Conservation (phyloP, 23 red algal genomes). For the Gracilariopsis chorda region DNA sequence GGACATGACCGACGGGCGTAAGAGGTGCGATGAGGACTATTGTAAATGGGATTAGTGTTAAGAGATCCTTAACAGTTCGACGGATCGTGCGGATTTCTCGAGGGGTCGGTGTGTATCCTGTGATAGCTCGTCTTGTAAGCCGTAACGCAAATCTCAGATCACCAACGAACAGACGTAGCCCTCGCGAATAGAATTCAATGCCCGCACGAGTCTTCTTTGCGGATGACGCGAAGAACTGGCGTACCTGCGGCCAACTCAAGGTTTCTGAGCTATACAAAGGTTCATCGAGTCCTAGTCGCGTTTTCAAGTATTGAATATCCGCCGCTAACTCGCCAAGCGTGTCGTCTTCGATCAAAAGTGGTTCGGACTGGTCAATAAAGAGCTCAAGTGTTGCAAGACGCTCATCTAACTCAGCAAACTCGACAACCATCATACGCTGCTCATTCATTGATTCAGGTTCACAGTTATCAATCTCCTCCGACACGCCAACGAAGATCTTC, state of each 20-base stretch:
- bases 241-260: slow-evolving; percentile 67
- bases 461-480: slow-evolving; percentile 69
- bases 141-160: slow-evolving; percentile 83
- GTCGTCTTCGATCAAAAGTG: slow-evolving; percentile 87
- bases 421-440: slow-evolving; percentile 82
- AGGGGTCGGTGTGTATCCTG: slow-evolving; percentile 87
- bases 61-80: slow-evolving; percentile 84
- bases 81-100: slow-evolving; percentile 95
- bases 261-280: slow-evolving; percentile 74
- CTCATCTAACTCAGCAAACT: slow-evolving; percentile 76
- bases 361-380: slow-evolving; percentile 74
- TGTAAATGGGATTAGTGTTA: slow-evolving; percentile 94
- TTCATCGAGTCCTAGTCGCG: slow-evolving; percentile 81
- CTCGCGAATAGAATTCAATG: slow-evolving; percentile 91
- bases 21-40: slow-evolving; percentile 90
- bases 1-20: slow-evolving; percentile 95
- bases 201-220: slow-evolving; percentile 72
- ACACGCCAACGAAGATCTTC: slow-evolving; percentile 73
- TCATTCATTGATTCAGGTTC: slow-evolving; percentile 56
- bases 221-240: slow-evolving; percentile 64
- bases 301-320: slow-evolving; percentile 86
- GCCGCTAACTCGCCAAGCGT: slow-evolving; percentile 75
- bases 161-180: slow-evolving; percentile 80
- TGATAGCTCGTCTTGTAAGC: slow-evolving; percentile 66
- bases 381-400: slow-evolving; percentile 69